These are phyloP conservation scores for Nannochloris sp. DNA, from an alignment of 139 green algal species.

Conservation along the genomic window DNA sequence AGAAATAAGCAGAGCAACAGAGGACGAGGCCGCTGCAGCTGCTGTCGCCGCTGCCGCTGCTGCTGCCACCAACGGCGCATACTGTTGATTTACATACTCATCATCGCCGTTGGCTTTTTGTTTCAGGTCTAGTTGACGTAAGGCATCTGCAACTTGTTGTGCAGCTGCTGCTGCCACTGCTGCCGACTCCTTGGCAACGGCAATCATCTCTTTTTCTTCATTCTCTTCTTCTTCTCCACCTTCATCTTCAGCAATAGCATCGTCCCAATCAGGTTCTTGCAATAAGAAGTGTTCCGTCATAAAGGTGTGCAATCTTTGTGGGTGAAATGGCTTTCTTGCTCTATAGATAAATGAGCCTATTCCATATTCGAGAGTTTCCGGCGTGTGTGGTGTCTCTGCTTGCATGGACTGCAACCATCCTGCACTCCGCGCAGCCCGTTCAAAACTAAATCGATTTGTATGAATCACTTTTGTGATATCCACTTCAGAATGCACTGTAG, in stretches of 20 bases:
- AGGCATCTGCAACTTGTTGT: neutral
- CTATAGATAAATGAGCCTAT: slow-evolving; percentile 60
- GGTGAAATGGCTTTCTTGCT: slow-evolving; percentile 66
- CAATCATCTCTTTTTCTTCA: neutral
- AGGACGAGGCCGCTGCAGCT: slow-evolving; percentile 1
- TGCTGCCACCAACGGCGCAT: slow-evolving; percentile 9
- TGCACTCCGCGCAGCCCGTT: slow-evolving; percentile 32
- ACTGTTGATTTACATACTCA: no score
- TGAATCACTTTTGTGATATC: neutral
- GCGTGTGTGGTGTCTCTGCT: slow-evolving; percentile 16
- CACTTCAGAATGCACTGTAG: slow-evolving; percentile 19
- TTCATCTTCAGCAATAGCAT: neutral
- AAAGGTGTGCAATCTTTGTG: slow-evolving; percentile 51
- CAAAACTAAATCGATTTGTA: slow-evolving; percentile 50
- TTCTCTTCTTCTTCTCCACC: neutral
- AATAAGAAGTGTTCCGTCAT: slow-evolving; percentile 30
- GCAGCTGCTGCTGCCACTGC: slow-evolving; percentile 3
- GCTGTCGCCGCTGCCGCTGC: slow-evolving; percentile 12
- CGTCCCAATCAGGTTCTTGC: slow-evolving; percentile 15
- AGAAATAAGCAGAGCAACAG: slow-evolving; percentile 7
- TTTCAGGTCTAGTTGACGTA: neutral
- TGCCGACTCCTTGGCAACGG: neutral
- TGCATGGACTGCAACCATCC: slow-evolving; percentile 57
- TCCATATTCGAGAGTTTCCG: slow-evolving; percentile 50
- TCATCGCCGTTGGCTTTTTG: slow-evolving; percentile 11